phyloP scores from a whole-genome alignment of 768 basidiomycete species.

The Neoboletus brunneissimus region DNA sequence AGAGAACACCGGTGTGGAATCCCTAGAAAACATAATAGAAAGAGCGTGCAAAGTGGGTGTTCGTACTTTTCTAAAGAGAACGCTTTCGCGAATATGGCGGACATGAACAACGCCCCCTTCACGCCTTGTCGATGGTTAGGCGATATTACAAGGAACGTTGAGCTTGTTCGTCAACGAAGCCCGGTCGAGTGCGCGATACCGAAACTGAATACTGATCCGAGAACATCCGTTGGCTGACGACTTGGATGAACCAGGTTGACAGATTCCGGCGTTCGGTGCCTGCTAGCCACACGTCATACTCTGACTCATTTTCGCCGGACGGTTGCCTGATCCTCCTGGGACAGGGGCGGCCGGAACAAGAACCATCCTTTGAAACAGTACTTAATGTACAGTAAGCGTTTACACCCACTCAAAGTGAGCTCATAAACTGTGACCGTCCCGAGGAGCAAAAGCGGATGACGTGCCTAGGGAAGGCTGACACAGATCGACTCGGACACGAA shows the following conservation, averaged over 20 bases:
- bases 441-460: background rate
- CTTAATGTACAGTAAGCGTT: background rate
- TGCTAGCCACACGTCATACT: constrained; percentile 2
- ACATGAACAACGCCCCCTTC: constrained; percentile 26
- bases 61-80: constrained; percentile 22
- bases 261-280: constrained; percentile 4
- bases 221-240: constrained; percentile 1
- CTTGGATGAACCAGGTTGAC: background rate
- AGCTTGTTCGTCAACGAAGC: constrained; percentile 2
- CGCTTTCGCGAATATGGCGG: constrained; percentile 21
- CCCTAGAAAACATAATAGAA: constrained; percentile 25
- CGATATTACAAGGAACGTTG: constrained; percentile 25
- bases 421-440: background rate
- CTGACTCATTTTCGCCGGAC: constrained; percentile 9
- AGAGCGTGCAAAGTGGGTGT: constrained; percentile 11
- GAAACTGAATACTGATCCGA: constrained; percentile 19
- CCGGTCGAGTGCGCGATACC: background rate
- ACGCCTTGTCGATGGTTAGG: constrained; percentile 22
- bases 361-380: background rate
- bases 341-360: constrained; percentile 17
- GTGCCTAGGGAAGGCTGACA: background rate
- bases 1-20: constrained; percentile 11
- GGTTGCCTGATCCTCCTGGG: background rate
- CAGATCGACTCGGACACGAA: background rate
- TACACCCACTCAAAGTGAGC: background rate